Base-by-base conservation (phyloP, 2,329 filamentous ascomycete genomes). In the Zymoseptoria tritici region DNA sequence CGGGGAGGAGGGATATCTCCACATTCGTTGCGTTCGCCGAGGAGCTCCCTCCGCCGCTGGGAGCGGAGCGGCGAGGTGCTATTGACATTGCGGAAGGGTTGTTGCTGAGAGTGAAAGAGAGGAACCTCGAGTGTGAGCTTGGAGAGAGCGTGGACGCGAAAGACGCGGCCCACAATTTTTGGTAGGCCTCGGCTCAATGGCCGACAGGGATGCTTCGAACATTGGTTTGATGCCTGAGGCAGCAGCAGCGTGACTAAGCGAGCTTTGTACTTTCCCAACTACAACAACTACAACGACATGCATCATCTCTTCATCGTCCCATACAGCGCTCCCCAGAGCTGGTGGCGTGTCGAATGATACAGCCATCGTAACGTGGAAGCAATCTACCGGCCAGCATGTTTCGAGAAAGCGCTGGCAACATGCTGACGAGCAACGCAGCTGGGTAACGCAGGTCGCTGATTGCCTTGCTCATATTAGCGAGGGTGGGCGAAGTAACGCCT, bases 1-100 rank as follows among this genome's bases (percentile, higher is more conserved):
- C 74, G 67, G 92, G 90, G 54, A 91, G 85, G 62, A 97, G 83
- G 57, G 88, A 88, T 66, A 97, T 83, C 78, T 96, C 92, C 4
- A 64, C 62, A 13, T n/a, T 59, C 3, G 62, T 64, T 6, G 56
- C 26, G 6, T 54, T 46, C 46, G 49, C 51, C 26, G 53, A 56
- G 9, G 60, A 57, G 9, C 16, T 31, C 21, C 52, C 52, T 46
- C 11, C 36, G 6, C 36, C 36, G 36, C 36, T 46, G 36, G 36
- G 36, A n/a, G 36, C 13, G 20, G 52, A 11, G 46, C 61, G 52
- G 31, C 59, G 57, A 20, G 59, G 59, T 49, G 61, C 59, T 49
- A 59, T 59, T n/a, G 61, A 63, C 52, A 53, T 53, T 9, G 21
- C 11, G 36, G 9, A 16, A 13, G 16, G 6, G 36, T n/a, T 46